Base-by-base conservation (phyloP, 148 eudicot genomes). In the Tetragonia tetragonoides region DNA sequence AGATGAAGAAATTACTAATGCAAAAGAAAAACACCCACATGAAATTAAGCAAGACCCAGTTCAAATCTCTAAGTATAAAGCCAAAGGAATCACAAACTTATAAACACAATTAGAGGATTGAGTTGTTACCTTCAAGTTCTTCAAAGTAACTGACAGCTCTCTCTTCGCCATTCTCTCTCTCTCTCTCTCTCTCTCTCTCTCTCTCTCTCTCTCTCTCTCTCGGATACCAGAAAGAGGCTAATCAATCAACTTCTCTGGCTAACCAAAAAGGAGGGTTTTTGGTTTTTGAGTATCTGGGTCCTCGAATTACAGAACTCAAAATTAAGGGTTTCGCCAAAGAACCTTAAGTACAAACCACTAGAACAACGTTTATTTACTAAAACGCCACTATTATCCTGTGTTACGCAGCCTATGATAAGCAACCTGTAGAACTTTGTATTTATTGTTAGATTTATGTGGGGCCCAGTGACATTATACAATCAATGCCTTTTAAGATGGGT, bases 111-210 rank as follows among this genome's bases (percentile, higher is more conserved):
- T 76, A 39, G 61, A 74, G 37, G 7, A 41, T 37, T 23, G 39
- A 41, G 23, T 5, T 24, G 42, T 57, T 83, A 94, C 98, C 98
- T 94, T 94, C 79, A 94, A 88, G 82, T 89, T 93, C 87, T 80
- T 91, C 77, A 91, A 82, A 75, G 93, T 89, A 78, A 37, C 83
- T 57, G 98, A 93, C 5, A 93, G 71, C 87, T 91, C 97, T 62
- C 94, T 89, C 82, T 85, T 94, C 70, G 90, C 90, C 97, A 94
- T 91, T 66, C 24, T 69, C 41, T 10, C 59, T 57, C 24, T 1
- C 49, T 53, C 57, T 16, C 37, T 23, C 42, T 40, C 24, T 69
- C 40, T 10, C 49, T 49, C n/a, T 0, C 40, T 53, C 64, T 11
- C 24, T 18, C n/a, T n/a, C n/a, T 53, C 34, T 47, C 64, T 44